Evolutionary conservation across 345 rosid genomes (phyloP).

Genomic region (Citrus hindsii): DNA sequence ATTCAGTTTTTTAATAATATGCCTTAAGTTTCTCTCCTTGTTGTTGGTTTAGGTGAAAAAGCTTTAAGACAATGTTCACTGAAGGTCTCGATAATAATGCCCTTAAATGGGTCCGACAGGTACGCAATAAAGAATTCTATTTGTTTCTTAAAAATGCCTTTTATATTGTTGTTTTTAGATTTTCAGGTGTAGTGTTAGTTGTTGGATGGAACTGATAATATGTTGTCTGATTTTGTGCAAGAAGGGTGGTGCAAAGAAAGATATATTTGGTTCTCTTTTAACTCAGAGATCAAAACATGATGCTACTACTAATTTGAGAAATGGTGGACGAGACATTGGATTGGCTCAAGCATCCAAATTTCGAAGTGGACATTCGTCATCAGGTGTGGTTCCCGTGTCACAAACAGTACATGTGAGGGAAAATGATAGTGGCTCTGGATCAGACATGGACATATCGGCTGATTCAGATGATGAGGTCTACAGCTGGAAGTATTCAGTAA

Average conservation of each 20-base stretch:
- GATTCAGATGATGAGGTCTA: constrained; percentile 60
- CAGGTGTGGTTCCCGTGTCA: constrained; percentile 33
- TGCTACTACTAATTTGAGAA: constrained; percentile 31
- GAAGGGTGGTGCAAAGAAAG: constrained; percentile 26
- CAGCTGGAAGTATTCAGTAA: constrained; percentile 38
- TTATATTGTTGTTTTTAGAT: neutral
- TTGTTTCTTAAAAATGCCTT: neutral
- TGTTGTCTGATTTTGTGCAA: constrained; percentile 13
- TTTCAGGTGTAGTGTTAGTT: neutral
- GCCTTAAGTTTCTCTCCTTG: neutral
- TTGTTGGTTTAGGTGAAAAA: constrained; percentile 19
- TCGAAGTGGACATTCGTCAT: constrained; percentile 36
- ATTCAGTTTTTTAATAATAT: neutral
- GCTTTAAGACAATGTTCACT: constrained; percentile 33
- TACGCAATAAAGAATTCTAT: constrained; percentile 4
- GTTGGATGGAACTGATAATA: constrained; percentile 3
- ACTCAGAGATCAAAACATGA: constrained; percentile 26
- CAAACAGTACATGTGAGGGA: constrained; percentile 25
- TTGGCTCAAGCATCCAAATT: constrained; percentile 39
- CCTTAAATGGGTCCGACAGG: constrained; percentile 48
- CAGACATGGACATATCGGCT: constrained; percentile 62
- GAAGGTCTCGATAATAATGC: constrained; percentile 38
- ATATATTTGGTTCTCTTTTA: constrained; percentile 28
- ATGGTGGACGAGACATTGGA: constrained; percentile 26
- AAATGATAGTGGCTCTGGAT: constrained; percentile 41